phyloP scores from a whole-genome alignment of 176 grass and related monocot species.

The Bonia amplexicaulis region DNA sequence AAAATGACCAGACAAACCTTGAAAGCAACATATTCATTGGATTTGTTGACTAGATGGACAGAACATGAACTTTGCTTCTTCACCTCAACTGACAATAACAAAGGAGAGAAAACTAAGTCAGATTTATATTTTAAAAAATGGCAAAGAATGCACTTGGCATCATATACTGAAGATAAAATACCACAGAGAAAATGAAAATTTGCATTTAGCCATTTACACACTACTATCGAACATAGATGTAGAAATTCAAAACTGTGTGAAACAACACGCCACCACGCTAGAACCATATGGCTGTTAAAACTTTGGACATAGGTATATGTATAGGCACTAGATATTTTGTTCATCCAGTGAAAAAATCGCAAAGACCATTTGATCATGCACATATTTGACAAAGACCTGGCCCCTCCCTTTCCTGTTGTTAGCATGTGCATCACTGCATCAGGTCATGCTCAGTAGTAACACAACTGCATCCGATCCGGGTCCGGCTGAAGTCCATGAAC shows the following conservation, averaged over 20 bases:
- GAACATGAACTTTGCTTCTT: slow-evolving; percentile 93
- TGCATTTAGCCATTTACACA: not conserved
- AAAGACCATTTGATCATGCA: not conserved
- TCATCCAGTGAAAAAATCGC: not conserved
- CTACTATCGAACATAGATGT: not conserved
- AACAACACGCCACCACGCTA: not conserved
- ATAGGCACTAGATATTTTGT: not conserved
- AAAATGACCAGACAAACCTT: slow-evolving; percentile 54
- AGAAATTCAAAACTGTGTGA: not conserved
- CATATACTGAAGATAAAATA: not conserved
- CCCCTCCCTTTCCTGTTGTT: not conserved
- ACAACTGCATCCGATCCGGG: not conserved
- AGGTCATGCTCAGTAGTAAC: not conserved
- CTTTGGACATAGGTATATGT: not conserved
- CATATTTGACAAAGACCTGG: not conserved
- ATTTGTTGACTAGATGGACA: slow-evolving; percentile 80
- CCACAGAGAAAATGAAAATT: not conserved
- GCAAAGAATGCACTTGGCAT: not conserved
- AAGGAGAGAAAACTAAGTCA: not conserved
- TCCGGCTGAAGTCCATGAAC: not conserved
- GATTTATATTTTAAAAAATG: not conserved
- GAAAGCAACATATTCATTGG: slow-evolving; percentile 79
- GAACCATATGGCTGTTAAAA: not conserved
- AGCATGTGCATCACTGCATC: not conserved
- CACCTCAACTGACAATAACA: slow-evolving; percentile 75